Evolutionary conservation across 805 yeast genomes (phyloP).

Genomic region (Grigorovia yakushimaensis): DNA sequence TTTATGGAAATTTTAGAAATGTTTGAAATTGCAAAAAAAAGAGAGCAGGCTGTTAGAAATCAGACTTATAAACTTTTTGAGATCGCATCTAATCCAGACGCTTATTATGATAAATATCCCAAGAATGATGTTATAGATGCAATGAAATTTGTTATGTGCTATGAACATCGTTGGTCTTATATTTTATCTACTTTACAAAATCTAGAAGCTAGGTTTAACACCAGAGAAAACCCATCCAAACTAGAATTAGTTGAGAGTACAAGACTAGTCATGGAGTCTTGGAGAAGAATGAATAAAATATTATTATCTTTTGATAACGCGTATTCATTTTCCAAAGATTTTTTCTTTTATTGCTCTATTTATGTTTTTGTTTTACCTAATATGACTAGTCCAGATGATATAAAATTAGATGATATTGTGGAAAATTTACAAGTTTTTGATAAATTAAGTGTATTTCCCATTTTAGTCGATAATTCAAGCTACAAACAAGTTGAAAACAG

Average conservation of each 20-base stretch:
- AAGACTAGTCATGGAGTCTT: not conserved
- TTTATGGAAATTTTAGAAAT: conserved; percentile 14
- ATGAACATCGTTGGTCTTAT: conserved; percentile 8
- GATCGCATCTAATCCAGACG: conserved; percentile 5
- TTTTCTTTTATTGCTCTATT: conserved; percentile 3
- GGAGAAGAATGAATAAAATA: conserved; percentile 7
- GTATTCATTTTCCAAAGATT: conserved; percentile 3
- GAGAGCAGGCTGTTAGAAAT: conserved; percentile 14
- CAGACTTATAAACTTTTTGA: conserved; percentile 16
- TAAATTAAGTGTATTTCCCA: conserved; percentile 3
- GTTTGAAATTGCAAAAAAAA: conserved; percentile 7
- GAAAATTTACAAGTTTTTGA: conserved; percentile 1
- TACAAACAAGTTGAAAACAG: conserved; percentile 11
- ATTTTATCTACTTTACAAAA: conserved; percentile 13
- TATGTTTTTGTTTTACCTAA: conserved; percentile 4
- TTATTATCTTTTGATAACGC: conserved; percentile 2
- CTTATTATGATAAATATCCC: not conserved
- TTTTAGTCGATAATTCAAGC: conserved; percentile 5
- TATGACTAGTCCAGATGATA: not conserved
- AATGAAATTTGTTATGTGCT: conserved; percentile 10
- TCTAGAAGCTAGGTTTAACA: conserved; percentile 16
- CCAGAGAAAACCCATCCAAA: not conserved
- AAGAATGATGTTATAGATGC: conserved; percentile 9
- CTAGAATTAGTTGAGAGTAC: not conserved
- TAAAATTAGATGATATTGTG: conserved; percentile 5